Conservation (phyloP, 768 basidiomycete species). For the Russula brevipes region DNA sequence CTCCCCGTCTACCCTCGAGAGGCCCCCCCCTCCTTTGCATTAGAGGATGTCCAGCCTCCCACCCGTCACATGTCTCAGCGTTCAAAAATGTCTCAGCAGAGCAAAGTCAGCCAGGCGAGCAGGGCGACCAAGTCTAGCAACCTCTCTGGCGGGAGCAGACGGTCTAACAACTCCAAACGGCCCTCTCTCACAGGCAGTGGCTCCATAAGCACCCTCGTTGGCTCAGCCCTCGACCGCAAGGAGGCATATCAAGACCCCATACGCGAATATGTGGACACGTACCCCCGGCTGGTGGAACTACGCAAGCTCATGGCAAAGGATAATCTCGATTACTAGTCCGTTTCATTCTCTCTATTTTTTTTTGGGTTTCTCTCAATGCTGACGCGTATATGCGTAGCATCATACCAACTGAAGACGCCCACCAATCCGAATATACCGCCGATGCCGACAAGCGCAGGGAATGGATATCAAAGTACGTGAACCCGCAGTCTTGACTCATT, state of each 20-base stretch:
- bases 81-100: conserved; percentile 19
- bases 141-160: conserved; percentile 18
- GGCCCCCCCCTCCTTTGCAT: conserved; percentile 5
- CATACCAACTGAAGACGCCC: conserved; percentile 75
- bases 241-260: conserved; percentile 26
- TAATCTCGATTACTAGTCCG: conserved; percentile 25
- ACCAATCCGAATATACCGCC: conserved; percentile 78
- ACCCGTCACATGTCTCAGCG: conserved; percentile 23
- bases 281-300: conserved; percentile 20
- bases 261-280: conserved; percentile 26
- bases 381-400: conserved; percentile 40
- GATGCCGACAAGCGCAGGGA: conserved; percentile 70
- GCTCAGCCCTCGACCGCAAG: conserved; percentile 27
- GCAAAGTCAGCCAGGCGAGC: conserved; percentile 14
- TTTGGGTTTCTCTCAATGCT: conserved; percentile 1
- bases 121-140: conserved; percentile 18
- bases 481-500: neutral
- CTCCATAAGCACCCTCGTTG: conserved; percentile 26
- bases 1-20: conserved; percentile 25
- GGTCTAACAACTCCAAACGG: conserved; percentile 18
- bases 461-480: conserved; percentile 66
- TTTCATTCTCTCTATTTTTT: neutral
- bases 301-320: conserved; percentile 26
- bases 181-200: conserved; percentile 21
- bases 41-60: conserved; percentile 5